A percentile compares a stretch with the other conserved stretches of the same genome.
These are phyloP conservation scores for Evernia prunastri DNA, from an alignment of 495 filamentous ascomycete genomes.

Conservation along the genomic window DNA sequence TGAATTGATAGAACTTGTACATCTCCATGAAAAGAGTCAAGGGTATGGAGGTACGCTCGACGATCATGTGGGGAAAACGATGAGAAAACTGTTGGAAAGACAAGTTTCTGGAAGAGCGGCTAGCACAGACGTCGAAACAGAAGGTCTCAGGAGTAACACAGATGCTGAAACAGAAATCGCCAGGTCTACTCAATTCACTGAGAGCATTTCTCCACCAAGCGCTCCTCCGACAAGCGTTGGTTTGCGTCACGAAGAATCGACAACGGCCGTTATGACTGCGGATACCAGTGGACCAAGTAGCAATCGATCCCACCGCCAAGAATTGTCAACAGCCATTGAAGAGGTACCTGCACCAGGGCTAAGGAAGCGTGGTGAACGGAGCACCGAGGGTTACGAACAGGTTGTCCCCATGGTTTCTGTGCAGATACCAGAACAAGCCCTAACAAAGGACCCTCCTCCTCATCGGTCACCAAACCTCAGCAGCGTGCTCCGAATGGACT, in stretches of 20 bases:
- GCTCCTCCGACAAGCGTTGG: too few species aligned
- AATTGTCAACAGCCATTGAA: conserved; percentile 6
- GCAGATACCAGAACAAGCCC: neutral
- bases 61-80: neutral
- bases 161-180: neutral
- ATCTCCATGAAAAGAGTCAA: neutral
- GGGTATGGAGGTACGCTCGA: neutral
- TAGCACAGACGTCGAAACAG: neutral
- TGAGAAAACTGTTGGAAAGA: neutral
- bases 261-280: neutral
- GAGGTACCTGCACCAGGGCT: neutral
- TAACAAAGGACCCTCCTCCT: neutral
- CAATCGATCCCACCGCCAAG: neutral
- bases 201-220: neutral
- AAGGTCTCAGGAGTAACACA: neutral
- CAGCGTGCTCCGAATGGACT: neutral
- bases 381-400: neutral
- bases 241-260: neutral
- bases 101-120: neutral
- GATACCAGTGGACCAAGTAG: neutral
- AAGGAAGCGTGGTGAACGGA: neutral
- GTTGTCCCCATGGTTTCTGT: neutral
- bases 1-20: neutral
- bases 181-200: neutral
- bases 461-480: neutral